phyloP scores from a whole-genome alignment of 768 basidiomycete species.

The Tricholoma bakamatsutake region DNA sequence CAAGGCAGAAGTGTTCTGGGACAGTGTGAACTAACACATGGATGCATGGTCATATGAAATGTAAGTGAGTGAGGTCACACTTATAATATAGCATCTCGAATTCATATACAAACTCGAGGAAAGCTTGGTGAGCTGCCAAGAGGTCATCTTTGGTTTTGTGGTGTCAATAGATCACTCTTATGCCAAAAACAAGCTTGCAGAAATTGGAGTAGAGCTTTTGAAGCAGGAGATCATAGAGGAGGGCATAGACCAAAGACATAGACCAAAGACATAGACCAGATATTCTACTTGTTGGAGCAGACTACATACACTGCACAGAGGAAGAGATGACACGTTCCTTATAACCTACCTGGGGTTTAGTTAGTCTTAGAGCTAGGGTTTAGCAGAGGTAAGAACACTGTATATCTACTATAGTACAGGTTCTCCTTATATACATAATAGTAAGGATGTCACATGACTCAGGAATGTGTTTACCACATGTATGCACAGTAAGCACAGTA shows the following conservation, averaged over 20 bases:
- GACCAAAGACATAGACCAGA: no score
- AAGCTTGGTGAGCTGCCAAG: conserved; percentile 10
- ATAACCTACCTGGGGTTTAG: no score
- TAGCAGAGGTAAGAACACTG: no score
- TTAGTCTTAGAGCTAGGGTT: no score
- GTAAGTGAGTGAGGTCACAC: conserved; percentile 18
- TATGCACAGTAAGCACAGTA: no score
- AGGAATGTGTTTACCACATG: no score
- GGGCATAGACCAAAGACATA: background rate
- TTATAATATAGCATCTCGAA: conserved; percentile 31
- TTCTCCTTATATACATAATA: no score
- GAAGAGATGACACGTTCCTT: no score
- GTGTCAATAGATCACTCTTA: conserved; percentile 18
- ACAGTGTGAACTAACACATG: conserved; percentile 24
- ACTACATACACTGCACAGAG: no score
- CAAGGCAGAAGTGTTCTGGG: conserved; percentile 18
- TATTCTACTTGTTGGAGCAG: no score
- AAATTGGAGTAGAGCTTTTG: conserved; percentile 11
- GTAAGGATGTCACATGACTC: no score
- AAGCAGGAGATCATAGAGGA: conserved; percentile 10
- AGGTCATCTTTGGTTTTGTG: conserved; percentile 14
- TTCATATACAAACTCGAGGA: conserved; percentile 25
- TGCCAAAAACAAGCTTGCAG: conserved; percentile 9
- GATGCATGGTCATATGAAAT: conserved; percentile 27
- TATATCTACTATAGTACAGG: no score